Conservation (phyloP, 371 early-diverging fungal genomes). For the Mortierella sp. region DNA sequence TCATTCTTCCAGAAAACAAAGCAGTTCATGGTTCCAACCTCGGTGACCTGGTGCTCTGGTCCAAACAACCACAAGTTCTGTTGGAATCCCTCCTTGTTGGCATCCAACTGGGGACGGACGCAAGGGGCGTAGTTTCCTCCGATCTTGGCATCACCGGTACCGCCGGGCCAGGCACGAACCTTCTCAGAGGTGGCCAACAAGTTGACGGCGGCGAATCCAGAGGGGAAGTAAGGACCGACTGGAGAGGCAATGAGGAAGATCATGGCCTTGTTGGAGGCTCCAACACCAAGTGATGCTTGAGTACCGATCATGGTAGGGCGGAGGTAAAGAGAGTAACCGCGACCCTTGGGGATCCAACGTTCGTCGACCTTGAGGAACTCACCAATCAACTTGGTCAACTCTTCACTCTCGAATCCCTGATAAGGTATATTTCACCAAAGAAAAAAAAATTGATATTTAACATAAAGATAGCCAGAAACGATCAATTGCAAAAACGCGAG, state of each 20-base stretch:
- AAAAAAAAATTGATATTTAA: neutral
- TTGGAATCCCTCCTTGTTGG: conserved; percentile 87
- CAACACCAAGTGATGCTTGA: conserved; percentile 82
- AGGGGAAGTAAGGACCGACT: conserved; percentile 97
- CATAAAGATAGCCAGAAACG: neutral
- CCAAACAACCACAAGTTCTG: conserved; percentile 98
- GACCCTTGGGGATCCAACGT: conserved; percentile 90
- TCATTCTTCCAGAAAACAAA: conserved; percentile 89
- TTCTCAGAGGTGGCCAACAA: conserved; percentile 87
- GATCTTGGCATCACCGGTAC: conserved; percentile 94
- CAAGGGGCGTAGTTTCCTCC: conserved; percentile 90
- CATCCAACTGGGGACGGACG: conserved; percentile 91
- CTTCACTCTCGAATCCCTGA: conserved; percentile 83
- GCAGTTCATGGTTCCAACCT: conserved; percentile 98
- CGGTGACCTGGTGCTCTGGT: conserved; percentile 86
- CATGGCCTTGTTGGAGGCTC: conserved; percentile 80
- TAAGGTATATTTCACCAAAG: neutral
- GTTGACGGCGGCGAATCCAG: conserved; percentile 91
- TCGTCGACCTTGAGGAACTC: conserved; percentile 87
- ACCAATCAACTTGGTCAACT: conserved; percentile 87
- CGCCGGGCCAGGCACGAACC: conserved; percentile 97
- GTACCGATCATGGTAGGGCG: conserved; percentile 97
- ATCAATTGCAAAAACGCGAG: neutral
- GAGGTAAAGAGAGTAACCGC: conserved; percentile 95
- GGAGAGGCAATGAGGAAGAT: conserved; percentile 94